Percentiles rank a stretch among this genome's conserved stretches.
phyloP scores from a whole-genome alignment of 306 rosid genomes.

The Calophaca sinica region DNA sequence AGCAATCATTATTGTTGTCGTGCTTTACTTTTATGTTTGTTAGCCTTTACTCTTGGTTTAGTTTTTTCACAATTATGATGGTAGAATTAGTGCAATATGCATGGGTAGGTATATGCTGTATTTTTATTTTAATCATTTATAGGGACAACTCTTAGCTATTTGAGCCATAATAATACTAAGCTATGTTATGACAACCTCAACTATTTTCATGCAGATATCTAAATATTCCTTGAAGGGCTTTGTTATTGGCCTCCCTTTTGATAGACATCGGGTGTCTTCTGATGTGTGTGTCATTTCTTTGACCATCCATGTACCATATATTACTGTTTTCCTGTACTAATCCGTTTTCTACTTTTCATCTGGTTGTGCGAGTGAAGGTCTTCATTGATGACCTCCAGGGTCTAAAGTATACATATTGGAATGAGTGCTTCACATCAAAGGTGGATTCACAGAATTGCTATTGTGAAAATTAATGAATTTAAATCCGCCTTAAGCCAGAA shows the following conservation, averaged over 20 bases:
- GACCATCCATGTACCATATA: slow-evolving; percentile 16
- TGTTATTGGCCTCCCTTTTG: slow-evolving; percentile 72
- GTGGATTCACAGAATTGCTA: slow-evolving; percentile 47
- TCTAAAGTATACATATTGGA: slow-evolving; percentile 75
- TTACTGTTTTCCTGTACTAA: slow-evolving; percentile 10
- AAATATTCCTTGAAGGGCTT: slow-evolving; percentile 69
- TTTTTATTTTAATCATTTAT: slow-evolving; percentile 15
- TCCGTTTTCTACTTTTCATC: slow-evolving; percentile 24
- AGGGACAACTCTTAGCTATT: neutral
- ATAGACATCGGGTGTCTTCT: slow-evolving; percentile 35
- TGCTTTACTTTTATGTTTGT: slow-evolving; percentile 7
- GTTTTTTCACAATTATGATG: neutral
- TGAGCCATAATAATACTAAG: slow-evolving; percentile 23
- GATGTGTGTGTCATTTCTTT: slow-evolving; percentile 56
- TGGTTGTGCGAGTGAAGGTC: slow-evolving; percentile 69
- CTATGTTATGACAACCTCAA: slow-evolving; percentile 32
- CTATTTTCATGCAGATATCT: slow-evolving; percentile 65
- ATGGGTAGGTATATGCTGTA: neutral
- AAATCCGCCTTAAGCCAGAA: neutral
- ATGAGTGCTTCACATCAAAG: slow-evolving; percentile 86
- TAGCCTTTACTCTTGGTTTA: neutral
- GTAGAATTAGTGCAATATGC: neutral
- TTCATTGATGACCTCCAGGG: slow-evolving; percentile 72
- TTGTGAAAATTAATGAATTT: slow-evolving; percentile 26
- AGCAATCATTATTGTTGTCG: neutral